phyloP scores from a whole-genome alignment of 441 rosid species.

The Mallotus repandus region DNA sequence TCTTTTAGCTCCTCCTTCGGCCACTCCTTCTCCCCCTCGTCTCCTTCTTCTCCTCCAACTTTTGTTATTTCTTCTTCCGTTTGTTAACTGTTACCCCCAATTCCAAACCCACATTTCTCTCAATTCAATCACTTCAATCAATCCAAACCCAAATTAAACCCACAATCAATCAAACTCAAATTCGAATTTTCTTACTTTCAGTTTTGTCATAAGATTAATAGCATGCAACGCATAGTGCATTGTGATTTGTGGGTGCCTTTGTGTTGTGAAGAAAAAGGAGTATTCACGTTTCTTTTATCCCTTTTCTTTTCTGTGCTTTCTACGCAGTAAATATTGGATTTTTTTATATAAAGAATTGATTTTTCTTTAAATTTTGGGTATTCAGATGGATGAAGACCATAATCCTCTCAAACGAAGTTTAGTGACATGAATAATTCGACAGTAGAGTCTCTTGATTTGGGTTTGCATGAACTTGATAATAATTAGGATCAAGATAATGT shows the following conservation, averaged over 20 bases:
- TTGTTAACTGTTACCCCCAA: too few relatives aligned
- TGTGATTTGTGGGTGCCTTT: not conserved
- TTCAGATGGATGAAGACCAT: constrained; percentile 26
- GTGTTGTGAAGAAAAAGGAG: not conserved
- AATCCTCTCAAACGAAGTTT: constrained; percentile 43
- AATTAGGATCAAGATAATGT: constrained; percentile 4
- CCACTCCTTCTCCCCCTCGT: too few relatives aligned
- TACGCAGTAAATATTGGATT: not conserved
- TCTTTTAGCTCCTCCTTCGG: too few relatives aligned
- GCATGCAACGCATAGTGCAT: not conserved
- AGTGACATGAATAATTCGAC: constrained; percentile 33
- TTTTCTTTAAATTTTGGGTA: constrained; percentile 4
- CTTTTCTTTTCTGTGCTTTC: not conserved
- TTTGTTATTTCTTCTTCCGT: too few relatives aligned
- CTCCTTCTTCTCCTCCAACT: too few relatives aligned
- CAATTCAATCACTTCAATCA: too few relatives aligned
- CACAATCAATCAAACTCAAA: too few relatives aligned
- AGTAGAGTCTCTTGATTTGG: constrained; percentile 22
- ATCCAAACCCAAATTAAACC: too few relatives aligned
- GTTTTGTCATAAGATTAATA: not conserved
- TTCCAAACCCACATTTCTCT: too few relatives aligned
- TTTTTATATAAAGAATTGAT: not conserved
- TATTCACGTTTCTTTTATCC: not conserved
- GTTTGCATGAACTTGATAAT: not conserved
- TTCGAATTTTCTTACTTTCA: too few relatives aligned